Evolutionary conservation across 257 asterid genomes (phyloP), one percentile per base, ranked within the genome.

Genomic region (Gardenia jasminoides): DNA sequence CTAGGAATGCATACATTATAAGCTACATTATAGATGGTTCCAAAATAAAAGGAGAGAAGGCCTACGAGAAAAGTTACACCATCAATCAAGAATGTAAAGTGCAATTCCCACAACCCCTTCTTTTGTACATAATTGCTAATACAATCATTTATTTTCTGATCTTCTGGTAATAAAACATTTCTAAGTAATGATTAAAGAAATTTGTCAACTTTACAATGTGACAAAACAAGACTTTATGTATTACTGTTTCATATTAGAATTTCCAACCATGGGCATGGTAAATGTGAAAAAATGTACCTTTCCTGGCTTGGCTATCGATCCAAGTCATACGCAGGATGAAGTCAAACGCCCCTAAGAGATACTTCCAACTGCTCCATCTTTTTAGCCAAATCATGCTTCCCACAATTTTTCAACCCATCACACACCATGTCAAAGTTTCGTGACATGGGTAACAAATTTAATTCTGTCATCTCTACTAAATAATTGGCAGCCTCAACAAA

Each of bases 401-500:
- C 99, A 41, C 94, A 88, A 79, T 92, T 87, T 89, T 93, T 95
- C 58, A 95, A 85, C 72, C 99, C 99, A 72, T 95, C 98, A 16
- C 90, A 86, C 33, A 93, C 94, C 96, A 92, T 86, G 85, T 93
- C 99, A 82, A 95, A 95, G 88, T 90, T 90, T 74, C 89, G 92
- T 30, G 97, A 84, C 89, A 89, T 84, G 13, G 98, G 99, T 69
- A 81, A 41, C 90, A 95, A 73, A 71, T 85, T 86, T 54, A 87
- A 36, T 85, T 93, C 97, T 0, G 96, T 91, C 99, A 95, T 95
- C 92, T 93, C 99, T 83, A 93, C 86, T 85, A 95, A 87, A 89
- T 92, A 93, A 81, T 95, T 93, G 41, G 94, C 98, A 76, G 97
- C 99, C 82, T 95, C 98, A n/a, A 93, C 92, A 84, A 79, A 92